Base-by-base conservation (phyloP, 169 alveolate genomes). In the Eimeria tenella region DNA sequence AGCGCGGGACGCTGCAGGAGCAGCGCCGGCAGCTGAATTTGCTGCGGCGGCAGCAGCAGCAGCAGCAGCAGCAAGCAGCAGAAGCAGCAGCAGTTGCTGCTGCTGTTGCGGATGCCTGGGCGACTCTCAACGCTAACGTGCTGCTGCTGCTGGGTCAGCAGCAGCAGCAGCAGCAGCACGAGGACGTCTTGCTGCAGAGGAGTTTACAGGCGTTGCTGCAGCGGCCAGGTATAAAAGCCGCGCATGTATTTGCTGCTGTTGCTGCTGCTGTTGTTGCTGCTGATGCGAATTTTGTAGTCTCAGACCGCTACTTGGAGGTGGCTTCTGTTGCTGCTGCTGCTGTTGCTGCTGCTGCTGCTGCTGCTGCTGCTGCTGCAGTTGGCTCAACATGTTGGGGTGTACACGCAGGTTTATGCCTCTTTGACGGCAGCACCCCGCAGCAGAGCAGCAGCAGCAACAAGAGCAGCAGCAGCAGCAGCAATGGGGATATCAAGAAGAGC, bases 161-260 rank as follows among this genome's bases (percentile, higher is more conserved):
- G 50, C 52, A 68, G 77, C 49, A 68, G 50, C 77, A 68, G 77
- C 77, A 68, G 77, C 77, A 68, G 77, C 77, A 68, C 10, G 53
- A 68, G 50, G 13, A 68, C 52, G 19, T 5, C 15, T 17, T n/a
- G 77, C 77, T 68, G 52, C 49, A 68, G 77, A 68, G 52, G 15
- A 68, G 50, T 50, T 17, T 68, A 15, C 49, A 68, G 77, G 77
- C 77, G 77, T 5, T 68, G 77, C 77, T 68, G 21, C 77, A 68
- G 77, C 77, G 77, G 7, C 77, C 77, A 68, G 77, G 77, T 68
- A 17, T 23, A 5, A 8, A 68, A 21, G 25, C 15, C 0, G 31
- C 42, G 42, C 42, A 31, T 31, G 42, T 2, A 63, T 25, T 63
- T 63, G 74, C 23, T 63, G 25, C 77, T 68, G 77, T 5, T 68